Conservation (phyloP, 2,329 filamentous ascomycete species). For the Botrytis tulipae region DNA sequence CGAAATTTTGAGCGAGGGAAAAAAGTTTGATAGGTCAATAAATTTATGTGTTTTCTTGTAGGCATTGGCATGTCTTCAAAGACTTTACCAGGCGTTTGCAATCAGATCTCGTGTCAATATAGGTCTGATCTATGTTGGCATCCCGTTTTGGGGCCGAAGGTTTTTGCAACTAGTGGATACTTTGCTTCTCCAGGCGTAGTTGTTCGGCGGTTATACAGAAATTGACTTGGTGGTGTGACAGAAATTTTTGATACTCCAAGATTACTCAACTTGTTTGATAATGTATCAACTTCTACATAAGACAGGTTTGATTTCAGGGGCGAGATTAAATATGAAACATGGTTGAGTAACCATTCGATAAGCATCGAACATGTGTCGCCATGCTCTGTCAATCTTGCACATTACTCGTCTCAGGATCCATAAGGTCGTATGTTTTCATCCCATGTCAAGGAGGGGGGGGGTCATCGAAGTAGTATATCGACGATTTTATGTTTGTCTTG, state of each 20-base stretch:
- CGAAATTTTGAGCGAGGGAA: neutral
- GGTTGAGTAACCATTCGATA: neutral
- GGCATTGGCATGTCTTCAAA: neutral
- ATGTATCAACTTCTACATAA: neutral
- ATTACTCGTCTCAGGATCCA: neutral
- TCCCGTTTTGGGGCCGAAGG: neutral
- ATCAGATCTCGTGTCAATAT: neutral
- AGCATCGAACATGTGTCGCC: neutral
- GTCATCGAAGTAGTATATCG: conserved; percentile 30
- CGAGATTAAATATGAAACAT: neutral
- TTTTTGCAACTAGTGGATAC: neutral
- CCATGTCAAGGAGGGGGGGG: neutral
- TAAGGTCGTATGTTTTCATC: neutral
- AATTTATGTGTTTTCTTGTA: neutral
- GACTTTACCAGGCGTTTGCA: neutral
- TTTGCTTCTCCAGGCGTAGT: neutral
- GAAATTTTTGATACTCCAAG: neutral
- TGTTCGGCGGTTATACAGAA: neutral
- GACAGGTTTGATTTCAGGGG: neutral
- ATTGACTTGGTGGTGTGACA: neutral
- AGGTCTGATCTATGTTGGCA: neutral
- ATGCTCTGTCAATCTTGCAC: neutral
- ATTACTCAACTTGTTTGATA: neutral
- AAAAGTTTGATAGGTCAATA: neutral
- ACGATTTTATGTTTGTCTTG: conserved; percentile 25